Conservation (phyloP, 2,329 filamentous ascomycete genomes). For the Paraphaeosphaeria sporulosa region DNA sequence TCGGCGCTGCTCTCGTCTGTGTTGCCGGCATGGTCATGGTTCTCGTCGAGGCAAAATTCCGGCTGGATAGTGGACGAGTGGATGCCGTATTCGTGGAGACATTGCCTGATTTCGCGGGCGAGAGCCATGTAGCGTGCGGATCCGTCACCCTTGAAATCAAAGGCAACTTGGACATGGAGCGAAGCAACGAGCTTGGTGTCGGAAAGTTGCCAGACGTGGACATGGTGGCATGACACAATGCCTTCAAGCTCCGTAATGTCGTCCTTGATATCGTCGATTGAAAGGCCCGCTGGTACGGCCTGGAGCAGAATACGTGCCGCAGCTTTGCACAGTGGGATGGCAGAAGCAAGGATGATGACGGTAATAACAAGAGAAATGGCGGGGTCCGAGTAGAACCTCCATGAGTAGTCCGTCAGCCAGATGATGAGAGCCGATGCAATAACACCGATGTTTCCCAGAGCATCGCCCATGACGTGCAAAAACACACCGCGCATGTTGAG, state of each 20-base stretch:
- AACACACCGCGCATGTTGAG: conserved; percentile 90
- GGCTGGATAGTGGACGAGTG: conserved; percentile 98
- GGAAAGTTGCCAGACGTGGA: conserved; percentile 97
- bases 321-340: conserved; percentile 79
- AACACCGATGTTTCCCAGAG: conserved; percentile 85
- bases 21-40: conserved; percentile 50
- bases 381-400: conserved; percentile 88
- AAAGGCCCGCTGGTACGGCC: conserved; percentile 88
- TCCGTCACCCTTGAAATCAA: conserved; percentile 84
- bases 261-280: conserved; percentile 87
- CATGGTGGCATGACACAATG: conserved; percentile 89
- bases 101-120: conserved; percentile 81
- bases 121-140: conserved; percentile 87
- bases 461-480: conserved; percentile 78
- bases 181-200: conserved; percentile 94
- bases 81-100: conserved; percentile 93
- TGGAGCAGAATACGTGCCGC: conserved; percentile 90
- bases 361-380: conserved; percentile 94
- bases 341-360: conserved; percentile 73
- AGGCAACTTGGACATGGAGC: conserved; percentile 90
- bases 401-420: conserved; percentile 84
- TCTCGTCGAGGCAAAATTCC: conserved; percentile 68
- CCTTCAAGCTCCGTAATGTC: conserved; percentile 88
- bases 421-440: conserved; percentile 86
- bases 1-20: conserved; percentile 41